Evolutionary conservation across 164 flowering plant genomes (phyloP), one percentile per base, ranked within the genome.

Genomic region (Akebia trifoliata): DNA sequence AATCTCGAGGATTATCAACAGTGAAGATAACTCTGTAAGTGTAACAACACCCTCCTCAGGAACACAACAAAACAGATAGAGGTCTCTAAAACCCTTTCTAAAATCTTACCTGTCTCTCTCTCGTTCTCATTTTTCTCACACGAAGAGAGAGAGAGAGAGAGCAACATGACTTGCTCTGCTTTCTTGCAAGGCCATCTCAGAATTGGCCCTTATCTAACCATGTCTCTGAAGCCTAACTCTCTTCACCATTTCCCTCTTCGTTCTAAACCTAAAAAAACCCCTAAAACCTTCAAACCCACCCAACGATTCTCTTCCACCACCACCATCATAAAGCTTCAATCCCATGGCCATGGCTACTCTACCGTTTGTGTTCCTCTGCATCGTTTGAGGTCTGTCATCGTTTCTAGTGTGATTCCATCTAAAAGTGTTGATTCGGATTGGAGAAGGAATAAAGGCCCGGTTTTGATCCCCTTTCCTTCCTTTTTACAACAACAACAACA

Each of bases 311-410:
- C 22, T 5, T 15, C 34, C 49, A 24, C 14, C 32, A 7, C 42
- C 54, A 24, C 49, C 66, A 25, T 71, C 50, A 79, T 76, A 83
- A 79, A 78, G 66, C 78, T 74, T 64, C 77, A 69, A 53, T 18
- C n/a, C 54, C 7, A 38, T 17, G 12, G 61, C 82, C 54, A 34
- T 26, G 40, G 58, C 18, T 28, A 14, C 20, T 22, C 42, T 12
- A 10, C 45, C 26, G 28, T n/a, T n/a, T n/a, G n/a, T n/a, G n/a
- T n/a, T n/a, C n/a, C 84, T 26, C 87, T 78, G 8, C 26, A 18
- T 8, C 59, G 35, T 5, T 82, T 79, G 57, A 82, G 78, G 54
- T 69, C 83, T 42, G 70, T 68, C 52, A 30, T 6, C 74, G 6
- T n/a, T 63, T n/a, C n/a, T n/a, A n/a, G n/a, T 24, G 30, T 66